Base-by-base conservation (phyloP, 805 yeast species). In the Teunomyces stri region DNA sequence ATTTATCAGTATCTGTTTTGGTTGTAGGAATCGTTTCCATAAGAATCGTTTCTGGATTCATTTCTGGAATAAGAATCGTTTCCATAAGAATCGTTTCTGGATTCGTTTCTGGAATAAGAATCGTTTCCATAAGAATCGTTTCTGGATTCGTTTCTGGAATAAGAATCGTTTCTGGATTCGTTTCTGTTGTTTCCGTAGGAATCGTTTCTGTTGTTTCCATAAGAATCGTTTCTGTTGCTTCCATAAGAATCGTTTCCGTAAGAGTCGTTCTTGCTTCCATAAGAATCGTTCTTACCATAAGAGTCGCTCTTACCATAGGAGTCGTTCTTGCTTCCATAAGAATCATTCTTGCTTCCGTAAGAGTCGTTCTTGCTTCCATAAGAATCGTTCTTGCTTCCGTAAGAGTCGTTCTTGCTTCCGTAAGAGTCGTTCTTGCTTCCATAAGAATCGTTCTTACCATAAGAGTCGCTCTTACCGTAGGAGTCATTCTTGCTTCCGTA, bases 21-120 rank as follows among this genome's bases (percentile, higher is more conserved):
- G n/a, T 55, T 55, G 16, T 33, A 51, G 4, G 54, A 48, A 40
- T 42, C 45, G 6, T 12, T 29, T 12, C 33, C 33, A 7, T 29
- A 29, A 12, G 33, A 29, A 3, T 29, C 50, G 27, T 15, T 37
- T 22, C 30, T 22, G 11, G 30, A 28, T 4, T 13, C 33, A 21
- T 21, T 21, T 6, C 5, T 20, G 21, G 21, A 20, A n/a, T 33
- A 51, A 3, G 54, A 48, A 40, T 42, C 45, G 6, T 12, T 29
- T 12, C 33, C 33, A 7, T 29, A 29, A 12, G 33, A 29, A 3
- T 29, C 50, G 27, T 15, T 37, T 22, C 30, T 22, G 11, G 30
- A 28, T 4, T 13, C 33, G 5, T 21, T 21, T 6, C 5, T 20
- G 21, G 21, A 20, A n/a, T 33, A 51, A 3, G 54, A 48, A 40